Evolutionary conservation across 2,329 filamentous ascomycete genomes (phyloP).

Genomic region (Penicillium capsulatum): DNA sequence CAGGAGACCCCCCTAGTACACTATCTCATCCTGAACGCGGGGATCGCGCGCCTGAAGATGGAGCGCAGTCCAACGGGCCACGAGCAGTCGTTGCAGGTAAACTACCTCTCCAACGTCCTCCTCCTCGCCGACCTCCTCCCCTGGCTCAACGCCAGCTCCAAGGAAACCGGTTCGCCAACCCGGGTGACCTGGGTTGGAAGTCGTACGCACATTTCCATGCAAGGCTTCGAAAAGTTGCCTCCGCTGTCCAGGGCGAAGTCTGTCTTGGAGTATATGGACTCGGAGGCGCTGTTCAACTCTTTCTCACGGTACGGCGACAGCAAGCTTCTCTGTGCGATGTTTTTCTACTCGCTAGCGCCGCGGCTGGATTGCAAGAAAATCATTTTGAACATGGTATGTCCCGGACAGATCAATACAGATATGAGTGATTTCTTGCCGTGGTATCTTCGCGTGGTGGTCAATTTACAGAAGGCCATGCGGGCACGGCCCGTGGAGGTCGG

Average conservation of each 20-base stretch:
- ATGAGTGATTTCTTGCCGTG: conserved; percentile 20
- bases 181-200: conserved; percentile 23
- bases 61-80: conserved; percentile 28
- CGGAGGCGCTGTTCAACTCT: conserved; percentile 1
- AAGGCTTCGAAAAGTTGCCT: conserved; percentile 9
- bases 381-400: conserved; percentile 27
- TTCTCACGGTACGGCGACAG: conserved; percentile 14
- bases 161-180: conserved; percentile 9
- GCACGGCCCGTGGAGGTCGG: conserved; percentile 16
- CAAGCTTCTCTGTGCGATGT: conserved; percentile 24
- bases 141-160: conserved; percentile 23
- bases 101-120: conserved; percentile 27
- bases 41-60: conserved; percentile 14
- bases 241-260: conserved; percentile 4
- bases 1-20: conserved; percentile 8
- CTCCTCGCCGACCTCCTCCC: conserved; percentile 25
- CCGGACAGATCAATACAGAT: conserved; percentile 22
- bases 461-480: conserved; percentile 8
- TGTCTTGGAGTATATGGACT: conserved; percentile 15
- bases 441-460: conserved; percentile 11
- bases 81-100: conserved; percentile 39
- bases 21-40: conserved; percentile 26
- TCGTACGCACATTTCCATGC: conserved; percentile 7
- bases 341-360: conserved; percentile 22
- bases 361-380: conserved; percentile 17